Base-by-base conservation (phyloP, 169 alveolate species). In the Babesia divergens region DNA sequence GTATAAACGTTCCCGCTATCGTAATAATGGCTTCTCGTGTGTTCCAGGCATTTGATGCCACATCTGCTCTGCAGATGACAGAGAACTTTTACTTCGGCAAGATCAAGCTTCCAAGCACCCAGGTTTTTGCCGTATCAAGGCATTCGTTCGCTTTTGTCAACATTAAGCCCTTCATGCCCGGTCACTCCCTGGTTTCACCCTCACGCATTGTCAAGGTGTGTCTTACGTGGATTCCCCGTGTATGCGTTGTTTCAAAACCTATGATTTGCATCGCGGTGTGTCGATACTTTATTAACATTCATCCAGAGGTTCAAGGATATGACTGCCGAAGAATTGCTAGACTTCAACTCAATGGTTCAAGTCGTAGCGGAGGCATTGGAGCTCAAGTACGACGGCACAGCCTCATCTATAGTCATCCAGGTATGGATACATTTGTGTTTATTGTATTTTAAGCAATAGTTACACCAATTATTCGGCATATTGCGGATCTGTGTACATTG, bases 181-280 rank as follows among this genome's bases (percentile, higher is more conserved):
- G 92, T 26, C 92, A 87, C 40, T 72, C 89, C 3, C 76, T 87
- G 32, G 86, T 87, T 32, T 79, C 92, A 3, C 88, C 92, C 13
- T 42, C 71, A 53, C 77, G 89, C 53, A 82, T 67, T 34, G 89
- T 79, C 32, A 40, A 51, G 66, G 86, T 77, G 20, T 11, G 79
- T 62, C 18, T 14, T 14, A n/a, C 32, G 9, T 40, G 28, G 4
- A n/a, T n/a, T n/a, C n/a, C n/a, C n/a, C n/a, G 16, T 22, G 14
- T 50, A 53, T 20, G 26, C 18, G 28, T 6, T 32, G 11, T 18
- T 53, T 6, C 6, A 6, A 53, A 6, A n/a, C n/a, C n/a, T n/a
- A n/a, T n/a, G n/a, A n/a, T n/a, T n/a, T n/a, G n/a, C n/a, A n/a
- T n/a, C 56, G 14, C 8, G 9, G n/a, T 59, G 31, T 40, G 24